These are phyloP conservation scores for Dunaliella primolecta DNA, from an alignment of 139 green algal genomes.

Conservation along the genomic window DNA sequence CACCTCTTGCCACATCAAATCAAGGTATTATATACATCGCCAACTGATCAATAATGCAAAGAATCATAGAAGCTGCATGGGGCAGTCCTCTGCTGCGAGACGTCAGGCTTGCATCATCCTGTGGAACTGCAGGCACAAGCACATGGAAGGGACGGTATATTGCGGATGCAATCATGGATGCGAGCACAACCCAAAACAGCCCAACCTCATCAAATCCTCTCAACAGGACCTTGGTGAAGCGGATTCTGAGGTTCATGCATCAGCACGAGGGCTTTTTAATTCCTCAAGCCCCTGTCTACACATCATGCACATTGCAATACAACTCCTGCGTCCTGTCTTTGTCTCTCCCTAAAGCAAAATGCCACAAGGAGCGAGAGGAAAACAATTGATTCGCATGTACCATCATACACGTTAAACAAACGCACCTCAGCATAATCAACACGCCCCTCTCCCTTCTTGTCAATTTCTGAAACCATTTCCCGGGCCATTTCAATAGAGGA, in stretches of 20 bases:
- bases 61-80: background rate
- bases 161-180: background rate
- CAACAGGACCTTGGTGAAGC: background rate
- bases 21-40: background rate
- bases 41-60: too few relatives aligned
- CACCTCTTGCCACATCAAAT: background rate
- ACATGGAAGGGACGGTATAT: background rate
- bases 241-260: background rate
- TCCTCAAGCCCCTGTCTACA: background rate
- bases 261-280: background rate
- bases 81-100: background rate
- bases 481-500: conserved; percentile 44
- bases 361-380: too few relatives aligned
- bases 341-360: background rate
- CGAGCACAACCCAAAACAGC: background rate
- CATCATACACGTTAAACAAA: too few relatives aligned
- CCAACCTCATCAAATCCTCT: too few relatives aligned
- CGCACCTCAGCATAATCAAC: conserved; percentile 48
- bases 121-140: background rate
- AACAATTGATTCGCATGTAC: too few relatives aligned
- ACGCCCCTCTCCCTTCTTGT: conserved; percentile 40
- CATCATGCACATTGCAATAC: background rate
- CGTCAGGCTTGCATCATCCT: background rate
- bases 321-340: background rate
- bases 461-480: conserved; percentile 51